These are phyloP conservation scores for Mycena maculata DNA, from an alignment of 768 basidiomycete genomes.

Conservation along the genomic window DNA sequence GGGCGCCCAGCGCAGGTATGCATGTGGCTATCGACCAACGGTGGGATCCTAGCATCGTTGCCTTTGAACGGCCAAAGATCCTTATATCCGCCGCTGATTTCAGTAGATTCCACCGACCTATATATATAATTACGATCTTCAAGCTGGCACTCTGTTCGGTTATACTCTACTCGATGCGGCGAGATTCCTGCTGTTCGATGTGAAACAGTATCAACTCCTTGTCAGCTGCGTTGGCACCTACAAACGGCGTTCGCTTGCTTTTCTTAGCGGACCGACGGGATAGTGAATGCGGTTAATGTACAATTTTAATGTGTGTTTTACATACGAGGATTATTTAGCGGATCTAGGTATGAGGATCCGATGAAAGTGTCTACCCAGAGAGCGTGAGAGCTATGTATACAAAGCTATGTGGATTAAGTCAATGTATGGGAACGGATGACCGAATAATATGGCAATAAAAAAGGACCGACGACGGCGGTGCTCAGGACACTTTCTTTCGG, in stretches of 20 bases:
- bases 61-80: neutral
- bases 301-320: constrained; percentile 17
- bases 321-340: constrained; percentile 15
- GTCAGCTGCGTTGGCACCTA: neutral
- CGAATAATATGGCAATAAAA: constrained; percentile 31
- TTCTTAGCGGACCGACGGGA: neutral
- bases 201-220: constrained; percentile 6
- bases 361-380: constrained; percentile 31
- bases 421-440: constrained; percentile 8
- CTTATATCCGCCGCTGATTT: constrained; percentile 25
- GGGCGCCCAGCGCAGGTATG: neutral
- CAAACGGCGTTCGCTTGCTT: neutral
- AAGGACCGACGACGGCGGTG: constrained; percentile 11
- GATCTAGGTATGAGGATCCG: constrained; percentile 13
- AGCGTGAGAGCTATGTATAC: constrained; percentile 31
- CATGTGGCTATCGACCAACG: neutral
- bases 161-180: neutral
- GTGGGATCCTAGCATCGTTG: neutral
- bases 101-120: constrained; percentile 16
- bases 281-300: constrained; percentile 5
- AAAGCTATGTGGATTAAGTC: constrained; percentile 30
- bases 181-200: neutral
- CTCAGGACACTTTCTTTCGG: constrained; percentile 50
- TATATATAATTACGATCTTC: constrained; percentile 9
- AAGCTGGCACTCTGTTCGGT: neutral